Percentiles rank a stretch among this genome's conserved stretches.
These are phyloP conservation scores for Penicillium arizonense DNA, from an alignment of 495 filamentous ascomycete species.

Conservation along the genomic window DNA sequence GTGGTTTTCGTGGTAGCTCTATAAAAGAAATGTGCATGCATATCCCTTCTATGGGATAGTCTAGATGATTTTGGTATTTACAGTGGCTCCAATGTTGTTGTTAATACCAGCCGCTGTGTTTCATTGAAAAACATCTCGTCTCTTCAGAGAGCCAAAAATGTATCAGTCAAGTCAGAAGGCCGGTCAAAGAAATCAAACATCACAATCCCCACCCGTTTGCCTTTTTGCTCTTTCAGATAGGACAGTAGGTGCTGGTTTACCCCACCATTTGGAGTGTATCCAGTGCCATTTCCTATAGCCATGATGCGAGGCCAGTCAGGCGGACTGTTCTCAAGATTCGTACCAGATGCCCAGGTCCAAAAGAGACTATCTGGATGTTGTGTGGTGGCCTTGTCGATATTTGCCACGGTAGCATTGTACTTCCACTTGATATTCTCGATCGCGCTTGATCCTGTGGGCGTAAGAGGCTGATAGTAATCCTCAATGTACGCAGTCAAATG, in stretches of 20 bases:
- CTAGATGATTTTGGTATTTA: not conserved
- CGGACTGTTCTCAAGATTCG: constrained; percentile 39
- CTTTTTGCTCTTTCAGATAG: constrained; percentile 21
- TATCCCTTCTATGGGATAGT: too few species aligned
- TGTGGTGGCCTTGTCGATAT: constrained; percentile 30
- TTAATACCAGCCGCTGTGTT: not conserved
- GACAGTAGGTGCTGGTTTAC: constrained; percentile 29
- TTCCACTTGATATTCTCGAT: constrained; percentile 39
- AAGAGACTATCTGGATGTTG: constrained; percentile 37
- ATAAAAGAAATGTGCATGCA: too few species aligned
- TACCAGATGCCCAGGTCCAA: constrained; percentile 49
- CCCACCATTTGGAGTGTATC: constrained; percentile 35
- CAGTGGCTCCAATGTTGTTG: not conserved
- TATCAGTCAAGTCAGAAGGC: constrained; percentile 16
- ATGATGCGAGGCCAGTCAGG: constrained; percentile 45
- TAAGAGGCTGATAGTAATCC: constrained; percentile 38
- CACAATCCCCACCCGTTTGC: constrained; percentile 37
- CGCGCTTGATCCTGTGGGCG: constrained; percentile 22
- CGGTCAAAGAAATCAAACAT: constrained; percentile 50
- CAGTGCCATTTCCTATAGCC: constrained; percentile 44
- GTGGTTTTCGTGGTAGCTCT: not conserved
- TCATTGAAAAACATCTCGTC: not conserved
- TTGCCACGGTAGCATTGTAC: constrained; percentile 34
- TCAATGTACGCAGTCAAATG: constrained; percentile 42
- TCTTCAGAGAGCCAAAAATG: constrained; percentile 11